These are phyloP conservation scores for Acmispon strigosus DNA, from an alignment of 306 rosid species.

Conservation along the genomic window DNA sequence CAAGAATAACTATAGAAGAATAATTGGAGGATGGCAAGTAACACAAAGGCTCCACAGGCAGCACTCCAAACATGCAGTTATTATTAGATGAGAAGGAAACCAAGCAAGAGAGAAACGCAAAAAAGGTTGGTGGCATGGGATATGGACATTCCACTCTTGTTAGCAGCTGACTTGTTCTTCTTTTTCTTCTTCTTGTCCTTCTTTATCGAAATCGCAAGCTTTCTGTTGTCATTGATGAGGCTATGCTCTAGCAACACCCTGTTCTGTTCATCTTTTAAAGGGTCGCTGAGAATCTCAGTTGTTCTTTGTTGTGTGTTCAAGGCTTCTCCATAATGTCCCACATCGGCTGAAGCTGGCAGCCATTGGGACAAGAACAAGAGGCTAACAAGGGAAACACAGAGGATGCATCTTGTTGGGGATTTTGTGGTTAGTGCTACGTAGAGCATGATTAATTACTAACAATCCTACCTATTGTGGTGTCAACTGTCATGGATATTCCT, in stretches of 20 bases:
- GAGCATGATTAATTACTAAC: neutral
- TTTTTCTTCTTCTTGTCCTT: neutral
- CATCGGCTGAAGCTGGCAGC: neutral
- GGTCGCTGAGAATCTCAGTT: neutral
- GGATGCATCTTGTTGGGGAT: neutral
- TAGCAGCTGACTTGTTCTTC: conserved; percentile 3
- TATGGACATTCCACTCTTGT: neutral
- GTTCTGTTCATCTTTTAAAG: neutral
- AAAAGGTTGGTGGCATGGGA: neutral
- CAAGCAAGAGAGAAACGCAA: conserved; percentile 2
- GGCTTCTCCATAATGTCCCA: neutral
- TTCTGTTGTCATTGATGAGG: neutral
- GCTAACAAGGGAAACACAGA: neutral
- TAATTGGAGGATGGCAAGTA: no score
- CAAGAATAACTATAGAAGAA: no score
- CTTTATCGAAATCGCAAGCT: neutral
- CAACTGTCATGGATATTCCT: neutral
- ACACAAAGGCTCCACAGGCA: no score
- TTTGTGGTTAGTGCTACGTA: neutral
- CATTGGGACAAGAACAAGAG: conserved; percentile 1
- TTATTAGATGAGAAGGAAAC: neutral
- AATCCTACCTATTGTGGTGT: no score
- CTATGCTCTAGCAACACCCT: neutral
- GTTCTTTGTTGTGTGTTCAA: neutral
- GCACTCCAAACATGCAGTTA: neutral